Percentiles rank a stretch among this genome's conserved stretches.
Conservation (phyloP, 2,329 filamentous ascomycete genomes). For the Fusarium brevicatenulatum region DNA sequence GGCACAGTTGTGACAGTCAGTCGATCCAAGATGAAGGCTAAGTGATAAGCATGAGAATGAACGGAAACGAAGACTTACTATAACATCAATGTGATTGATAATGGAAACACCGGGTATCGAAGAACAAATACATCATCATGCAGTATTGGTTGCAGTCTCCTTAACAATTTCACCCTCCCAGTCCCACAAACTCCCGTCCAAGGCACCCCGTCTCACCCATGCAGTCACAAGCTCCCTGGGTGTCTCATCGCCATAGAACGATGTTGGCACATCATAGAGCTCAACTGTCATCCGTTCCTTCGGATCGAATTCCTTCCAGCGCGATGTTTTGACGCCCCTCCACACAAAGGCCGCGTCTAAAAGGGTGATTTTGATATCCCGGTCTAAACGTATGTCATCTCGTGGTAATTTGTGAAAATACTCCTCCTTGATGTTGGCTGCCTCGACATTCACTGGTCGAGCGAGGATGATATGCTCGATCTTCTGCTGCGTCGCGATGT, state of each 20-base stretch:
- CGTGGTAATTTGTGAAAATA: constrained; percentile 51
- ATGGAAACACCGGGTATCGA: not conserved
- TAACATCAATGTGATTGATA: not conserved
- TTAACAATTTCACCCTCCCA: constrained; percentile 44
- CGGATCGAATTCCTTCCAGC: constrained; percentile 52
- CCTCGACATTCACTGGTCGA: constrained; percentile 47
- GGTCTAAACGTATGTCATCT: constrained; percentile 41
- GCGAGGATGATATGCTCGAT: constrained; percentile 58
- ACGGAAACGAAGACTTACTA: not conserved
- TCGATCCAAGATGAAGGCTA: not conserved
- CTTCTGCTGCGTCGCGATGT: constrained; percentile 49
- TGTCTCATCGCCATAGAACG: constrained; percentile 53
- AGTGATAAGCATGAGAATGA: not conserved
- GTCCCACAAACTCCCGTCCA: constrained; percentile 54
- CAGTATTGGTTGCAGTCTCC: not conserved
- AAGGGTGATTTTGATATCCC: constrained; percentile 48
- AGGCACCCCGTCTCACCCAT: constrained; percentile 53
- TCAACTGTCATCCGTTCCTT: constrained; percentile 51
- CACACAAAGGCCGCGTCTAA: constrained; percentile 45
- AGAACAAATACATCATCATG: not conserved
- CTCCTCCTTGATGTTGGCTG: constrained; percentile 53
- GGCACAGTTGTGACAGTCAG: too few species aligned
- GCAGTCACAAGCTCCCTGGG: constrained; percentile 51
- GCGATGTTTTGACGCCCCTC: constrained; percentile 38
- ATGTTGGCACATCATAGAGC: constrained; percentile 52